Conservation (phyloP, 805 yeast genomes). For the Candida rishiriensis region DNA sequence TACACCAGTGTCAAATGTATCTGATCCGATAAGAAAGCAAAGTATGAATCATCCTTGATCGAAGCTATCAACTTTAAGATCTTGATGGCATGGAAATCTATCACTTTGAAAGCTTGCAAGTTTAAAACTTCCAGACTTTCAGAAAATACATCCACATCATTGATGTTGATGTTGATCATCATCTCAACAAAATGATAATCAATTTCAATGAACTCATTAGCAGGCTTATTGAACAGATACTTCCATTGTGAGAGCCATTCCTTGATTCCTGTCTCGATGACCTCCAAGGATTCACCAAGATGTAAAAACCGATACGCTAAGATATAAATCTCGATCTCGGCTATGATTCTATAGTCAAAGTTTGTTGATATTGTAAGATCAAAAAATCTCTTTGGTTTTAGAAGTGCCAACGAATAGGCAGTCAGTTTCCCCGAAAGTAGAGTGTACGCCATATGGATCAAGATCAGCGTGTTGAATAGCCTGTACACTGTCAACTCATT, state of each 20-base stretch:
- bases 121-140: slow-evolving; percentile 4
- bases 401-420: slow-evolving; percentile 39
- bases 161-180: slow-evolving; percentile 33
- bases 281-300: slow-evolving; percentile 15
- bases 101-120: slow-evolving; percentile 22
- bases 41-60: slow-evolving; percentile 44
- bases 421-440: slow-evolving; percentile 48
- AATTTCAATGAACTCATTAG: slow-evolving; percentile 69
- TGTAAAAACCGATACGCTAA: slow-evolving; percentile 57
- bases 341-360: slow-evolving; percentile 79
- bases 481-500: slow-evolving; percentile 54
- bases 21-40: slow-evolving; percentile 69
- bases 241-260: slow-evolving; percentile 70
- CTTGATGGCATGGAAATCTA: slow-evolving; percentile 35
- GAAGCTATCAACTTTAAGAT: slow-evolving; percentile 38
- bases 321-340: slow-evolving; percentile 61
- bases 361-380: slow-evolving; percentile 60
- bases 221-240: slow-evolving; percentile 62
- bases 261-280: slow-evolving; percentile 36
- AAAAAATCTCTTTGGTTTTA: slow-evolving; percentile 33
- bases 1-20: slow-evolving; percentile 50
- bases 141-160: slow-evolving; percentile 7
- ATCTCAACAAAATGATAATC: slow-evolving; percentile 61
- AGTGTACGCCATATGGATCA: slow-evolving; percentile 65
- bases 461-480: slow-evolving; percentile 66